These are phyloP conservation scores for Aspergillus sp. DNA, from an alignment of 2,329 filamentous ascomycete genomes.

Conservation along the genomic window DNA sequence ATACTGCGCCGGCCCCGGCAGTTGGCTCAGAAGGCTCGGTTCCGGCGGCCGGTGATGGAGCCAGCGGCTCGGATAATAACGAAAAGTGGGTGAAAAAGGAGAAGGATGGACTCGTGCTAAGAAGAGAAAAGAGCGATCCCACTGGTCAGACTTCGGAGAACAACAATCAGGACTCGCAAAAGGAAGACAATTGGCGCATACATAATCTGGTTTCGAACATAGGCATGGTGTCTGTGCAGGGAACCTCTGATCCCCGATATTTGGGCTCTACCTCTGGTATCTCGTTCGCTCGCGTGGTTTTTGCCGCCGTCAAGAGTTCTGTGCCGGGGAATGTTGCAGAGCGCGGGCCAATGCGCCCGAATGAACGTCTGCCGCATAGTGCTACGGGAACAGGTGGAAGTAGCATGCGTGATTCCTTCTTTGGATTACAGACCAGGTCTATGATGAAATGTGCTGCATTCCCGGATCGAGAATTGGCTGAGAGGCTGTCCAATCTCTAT, in stretches of 20 bases:
- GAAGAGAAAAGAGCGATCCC: slow-evolving; percentile 22
- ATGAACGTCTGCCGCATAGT: slow-evolving; percentile 55
- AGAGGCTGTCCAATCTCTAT: slow-evolving; percentile 76
- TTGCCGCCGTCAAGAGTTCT: slow-evolving; percentile 85
- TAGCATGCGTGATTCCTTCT: slow-evolving; percentile 93
- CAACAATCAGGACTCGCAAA: slow-evolving; percentile 47
- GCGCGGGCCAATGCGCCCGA: slow-evolving; percentile 62
- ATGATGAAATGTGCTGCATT: slow-evolving; percentile 84
- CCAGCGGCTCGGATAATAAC: slow-evolving; percentile 16
- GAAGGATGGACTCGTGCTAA: slow-evolving; percentile 19
- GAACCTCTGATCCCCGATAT: slow-evolving; percentile 75
- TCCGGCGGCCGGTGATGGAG: slow-evolving; percentile 16
- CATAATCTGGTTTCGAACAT: slow-evolving; percentile 70
- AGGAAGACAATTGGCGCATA: slow-evolving; percentile 62
- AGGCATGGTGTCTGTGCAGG: slow-evolving; percentile 75
- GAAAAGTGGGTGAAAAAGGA: slow-evolving; percentile 28
- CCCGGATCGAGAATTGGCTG: slow-evolving; percentile 73
- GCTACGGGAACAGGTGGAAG: slow-evolving; percentile 62
- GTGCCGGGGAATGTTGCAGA: slow-evolving; percentile 62
- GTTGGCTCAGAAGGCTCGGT: slow-evolving; percentile 19
- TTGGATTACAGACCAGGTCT: slow-evolving; percentile 89
- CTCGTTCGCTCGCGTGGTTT: slow-evolving; percentile 90
- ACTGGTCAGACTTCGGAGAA: slow-evolving; percentile 28
- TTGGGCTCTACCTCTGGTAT: slow-evolving; percentile 86
- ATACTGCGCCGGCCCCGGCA: slow-evolving; percentile 23